Conservation (phyloP, 495 filamentous ascomycete genomes). For the Achaetomiella virescens region DNA sequence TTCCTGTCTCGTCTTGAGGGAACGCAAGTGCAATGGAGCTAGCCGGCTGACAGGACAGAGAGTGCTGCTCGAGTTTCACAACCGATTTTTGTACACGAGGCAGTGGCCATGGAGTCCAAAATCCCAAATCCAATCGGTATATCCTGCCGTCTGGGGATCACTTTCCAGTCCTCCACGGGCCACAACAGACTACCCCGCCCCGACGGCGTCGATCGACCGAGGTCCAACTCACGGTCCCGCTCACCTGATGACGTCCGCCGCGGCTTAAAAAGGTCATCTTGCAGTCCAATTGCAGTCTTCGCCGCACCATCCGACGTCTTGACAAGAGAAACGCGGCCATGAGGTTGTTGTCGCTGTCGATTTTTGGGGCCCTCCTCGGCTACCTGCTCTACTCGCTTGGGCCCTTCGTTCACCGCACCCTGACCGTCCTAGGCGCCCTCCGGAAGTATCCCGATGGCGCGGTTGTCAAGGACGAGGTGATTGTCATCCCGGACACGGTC, state of each 20-base stretch:
- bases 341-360: conserved; percentile 14
- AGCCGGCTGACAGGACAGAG: too few species aligned
- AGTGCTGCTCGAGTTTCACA: too few species aligned
- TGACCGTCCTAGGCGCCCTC: conserved; percentile 21
- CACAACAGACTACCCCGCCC: too few species aligned
- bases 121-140: too few species aligned
- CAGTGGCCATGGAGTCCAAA: too few species aligned
- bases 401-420: conserved; percentile 5
- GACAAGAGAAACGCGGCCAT: not conserved
- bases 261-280: not conserved
- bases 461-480: conserved; percentile 11
- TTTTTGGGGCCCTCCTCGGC: conserved; percentile 18
- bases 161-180: too few species aligned
- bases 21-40: too few species aligned
- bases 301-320: not conserved
- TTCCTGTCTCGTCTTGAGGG: too few species aligned
- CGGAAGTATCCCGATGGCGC: conserved; percentile 18
- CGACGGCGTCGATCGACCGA: not conserved
- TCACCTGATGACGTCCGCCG: too few species aligned
- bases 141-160: too few species aligned
- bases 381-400: conserved; percentile 14
- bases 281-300: not conserved
- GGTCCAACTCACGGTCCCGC: not conserved
- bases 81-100: too few species aligned
- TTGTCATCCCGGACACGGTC: conserved; percentile 45